Evolutionary conservation across 1,139 yeast species (phyloP).

Genomic region (Tardiomyces depauwii): DNA sequence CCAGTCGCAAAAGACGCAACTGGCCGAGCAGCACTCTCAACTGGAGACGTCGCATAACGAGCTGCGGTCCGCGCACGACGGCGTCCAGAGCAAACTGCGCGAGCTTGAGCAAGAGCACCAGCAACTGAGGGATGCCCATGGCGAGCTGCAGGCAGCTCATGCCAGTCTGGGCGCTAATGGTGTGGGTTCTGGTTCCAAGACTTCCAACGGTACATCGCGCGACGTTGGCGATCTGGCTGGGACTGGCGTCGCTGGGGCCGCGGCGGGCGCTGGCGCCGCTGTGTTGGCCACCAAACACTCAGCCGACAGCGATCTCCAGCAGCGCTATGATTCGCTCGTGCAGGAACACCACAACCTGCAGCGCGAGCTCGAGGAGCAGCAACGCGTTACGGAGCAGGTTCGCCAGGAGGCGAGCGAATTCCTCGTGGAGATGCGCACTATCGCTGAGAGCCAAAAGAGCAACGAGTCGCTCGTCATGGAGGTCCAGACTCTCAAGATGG

Average conservation of each 20-base stretch:
- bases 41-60: constrained; percentile 11
- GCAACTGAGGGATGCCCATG: neutral
- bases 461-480: constrained; percentile 15
- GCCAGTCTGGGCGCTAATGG: neutral
- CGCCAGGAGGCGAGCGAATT: constrained; percentile 31
- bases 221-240: neutral
- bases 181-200: constrained; percentile 2
- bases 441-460: constrained; percentile 22
- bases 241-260: neutral
- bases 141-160: neutral
- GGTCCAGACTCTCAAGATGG: constrained; percentile 22
- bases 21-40: constrained; percentile 1
- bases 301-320: neutral
- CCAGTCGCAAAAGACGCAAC: constrained; percentile 1
- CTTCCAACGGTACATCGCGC: neutral
- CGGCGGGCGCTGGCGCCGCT: neutral
- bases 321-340: constrained; percentile 5
- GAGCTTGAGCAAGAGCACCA: neutral
- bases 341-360: constrained; percentile 8
- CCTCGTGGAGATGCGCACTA: constrained; percentile 28
- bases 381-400: constrained; percentile 28
- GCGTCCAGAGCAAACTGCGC: neutral
- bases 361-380: constrained; percentile 25
- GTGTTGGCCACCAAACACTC: neutral
- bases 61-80: constrained; percentile 13